These are phyloP conservation scores for Lablab purpureus DNA, from an alignment of 306 rosid genomes.

Conservation along the genomic window DNA sequence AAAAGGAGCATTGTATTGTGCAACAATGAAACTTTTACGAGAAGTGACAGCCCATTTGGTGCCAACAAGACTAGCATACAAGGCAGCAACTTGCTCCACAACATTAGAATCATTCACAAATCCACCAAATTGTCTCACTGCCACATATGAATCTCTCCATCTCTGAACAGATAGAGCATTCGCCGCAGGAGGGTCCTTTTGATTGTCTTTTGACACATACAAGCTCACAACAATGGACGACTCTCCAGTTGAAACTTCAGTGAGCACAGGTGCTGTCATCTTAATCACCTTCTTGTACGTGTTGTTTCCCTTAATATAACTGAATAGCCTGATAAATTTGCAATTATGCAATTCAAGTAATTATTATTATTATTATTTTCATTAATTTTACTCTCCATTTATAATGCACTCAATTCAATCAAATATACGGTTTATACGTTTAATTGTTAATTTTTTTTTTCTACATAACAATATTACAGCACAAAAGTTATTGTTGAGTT, in stretches of 20 bases:
- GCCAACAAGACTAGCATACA: constrained; percentile 64
- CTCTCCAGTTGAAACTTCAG: constrained; percentile 65
- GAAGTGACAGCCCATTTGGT: constrained; percentile 69
- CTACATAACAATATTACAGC: too few species aligned
- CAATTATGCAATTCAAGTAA: too few species aligned
- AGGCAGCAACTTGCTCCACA: constrained; percentile 67
- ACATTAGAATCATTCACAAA: constrained; percentile 60
- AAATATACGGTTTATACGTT: too few species aligned
- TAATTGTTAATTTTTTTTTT: too few species aligned
- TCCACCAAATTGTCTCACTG: constrained; percentile 72
- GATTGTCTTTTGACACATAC: constrained; percentile 72
- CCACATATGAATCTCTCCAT: constrained; percentile 64
- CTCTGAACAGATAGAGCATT: constrained; percentile 65
- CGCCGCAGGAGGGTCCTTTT: constrained; percentile 73
- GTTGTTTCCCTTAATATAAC: constrained; percentile 82
- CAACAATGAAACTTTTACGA: constrained; percentile 65
- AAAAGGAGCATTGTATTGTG: constrained; percentile 83
- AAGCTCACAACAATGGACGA: constrained; percentile 83
- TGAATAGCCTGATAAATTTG: constrained; percentile 57
- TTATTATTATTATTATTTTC: too few species aligned
- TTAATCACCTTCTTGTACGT: constrained; percentile 60
- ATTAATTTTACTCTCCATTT: too few species aligned
- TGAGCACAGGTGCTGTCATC: constrained; percentile 81
- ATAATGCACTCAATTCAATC: too few species aligned
- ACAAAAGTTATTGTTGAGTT: too few species aligned